These are phyloP conservation scores for Metschnikowia matae DNA, from an alignment of 805 yeast genomes.

Conservation along the genomic window DNA sequence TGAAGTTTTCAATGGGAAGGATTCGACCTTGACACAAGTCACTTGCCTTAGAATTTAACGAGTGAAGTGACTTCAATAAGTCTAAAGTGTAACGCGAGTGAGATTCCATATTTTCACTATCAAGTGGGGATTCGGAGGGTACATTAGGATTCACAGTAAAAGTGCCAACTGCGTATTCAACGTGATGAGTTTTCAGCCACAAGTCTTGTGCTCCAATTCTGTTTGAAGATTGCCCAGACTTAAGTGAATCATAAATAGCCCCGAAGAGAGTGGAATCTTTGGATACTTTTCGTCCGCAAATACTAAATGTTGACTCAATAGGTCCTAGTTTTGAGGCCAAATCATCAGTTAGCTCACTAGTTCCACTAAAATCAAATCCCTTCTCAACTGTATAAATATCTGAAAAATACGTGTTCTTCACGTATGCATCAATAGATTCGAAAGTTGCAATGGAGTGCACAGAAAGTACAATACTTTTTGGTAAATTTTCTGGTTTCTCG, in stretches of 20 bases:
- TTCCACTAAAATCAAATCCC: neutral
- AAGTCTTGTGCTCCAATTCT: conserved; percentile 44
- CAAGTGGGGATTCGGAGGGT: conserved; percentile 2
- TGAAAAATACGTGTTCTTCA: conserved; percentile 17
- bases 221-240: conserved; percentile 32
- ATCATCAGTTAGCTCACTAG: neutral
- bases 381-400: conserved; percentile 1
- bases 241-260: conserved; percentile 54
- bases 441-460: conserved; percentile 63
- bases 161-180: conserved; percentile 33
- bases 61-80: conserved; percentile 46
- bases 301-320: conserved; percentile 46
- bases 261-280: conserved; percentile 72
- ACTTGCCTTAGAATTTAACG: conserved; percentile 26
- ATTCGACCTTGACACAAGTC: conserved; percentile 14
- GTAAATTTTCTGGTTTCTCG: neutral
- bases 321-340: neutral
- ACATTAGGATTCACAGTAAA: neutral
- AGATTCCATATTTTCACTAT: conserved; percentile 22
- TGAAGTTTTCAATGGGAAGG: conserved; percentile 37
- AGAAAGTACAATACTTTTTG: conserved; percentile 35
- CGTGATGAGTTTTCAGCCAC: conserved; percentile 56
- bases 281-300: conserved; percentile 56
- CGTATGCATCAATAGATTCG: conserved; percentile 46
- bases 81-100: conserved; percentile 40